These are phyloP conservation scores for Clavariopsis aquatica DNA, from an alignment of 495 filamentous ascomycete genomes.

Conservation along the genomic window DNA sequence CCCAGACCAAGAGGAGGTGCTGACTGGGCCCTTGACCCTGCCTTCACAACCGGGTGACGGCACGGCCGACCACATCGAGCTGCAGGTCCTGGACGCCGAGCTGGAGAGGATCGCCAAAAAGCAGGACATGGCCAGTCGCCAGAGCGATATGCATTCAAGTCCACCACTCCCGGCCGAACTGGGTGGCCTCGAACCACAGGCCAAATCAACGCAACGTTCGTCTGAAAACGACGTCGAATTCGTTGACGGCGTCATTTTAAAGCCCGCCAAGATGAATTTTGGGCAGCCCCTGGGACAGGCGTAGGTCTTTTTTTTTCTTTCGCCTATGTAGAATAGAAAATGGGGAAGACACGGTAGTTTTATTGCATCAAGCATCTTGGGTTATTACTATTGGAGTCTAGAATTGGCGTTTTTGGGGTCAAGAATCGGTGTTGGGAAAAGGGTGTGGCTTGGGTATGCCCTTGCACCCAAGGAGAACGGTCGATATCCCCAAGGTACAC, in stretches of 20 bases:
- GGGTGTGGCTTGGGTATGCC: background rate
- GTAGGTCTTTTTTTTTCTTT: too few species aligned
- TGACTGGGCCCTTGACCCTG: constrained; percentile 23
- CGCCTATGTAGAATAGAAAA: too few species aligned
- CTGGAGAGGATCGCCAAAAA: constrained; percentile 44
- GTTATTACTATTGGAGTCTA: too few species aligned
- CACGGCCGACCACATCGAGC: constrained; percentile 22
- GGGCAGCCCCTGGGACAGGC: constrained; percentile 31
- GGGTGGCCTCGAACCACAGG: constrained; percentile 7
- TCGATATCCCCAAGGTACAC: background rate
- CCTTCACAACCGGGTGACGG: constrained; percentile 26
- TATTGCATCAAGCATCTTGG: too few species aligned
- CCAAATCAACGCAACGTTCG: background rate
- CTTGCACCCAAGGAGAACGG: background rate
- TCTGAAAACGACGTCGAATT: constrained; percentile 14
- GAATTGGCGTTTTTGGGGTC: background rate
- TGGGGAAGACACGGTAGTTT: too few species aligned
- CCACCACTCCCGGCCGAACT: background rate
- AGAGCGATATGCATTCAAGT: background rate
- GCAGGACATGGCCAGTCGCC: constrained; percentile 33
- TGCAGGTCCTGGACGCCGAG: constrained; percentile 28
- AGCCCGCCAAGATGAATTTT: constrained; percentile 34
- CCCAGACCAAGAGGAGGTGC: constrained; percentile 12
- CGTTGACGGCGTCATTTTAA: constrained; percentile 34
- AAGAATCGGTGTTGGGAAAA: background rate